A percentile compares a stretch with the other conserved stretches of the same genome.
phyloP scores from a whole-genome alignment of 257 asterid genomes.

The Solanum sitiens region DNA sequence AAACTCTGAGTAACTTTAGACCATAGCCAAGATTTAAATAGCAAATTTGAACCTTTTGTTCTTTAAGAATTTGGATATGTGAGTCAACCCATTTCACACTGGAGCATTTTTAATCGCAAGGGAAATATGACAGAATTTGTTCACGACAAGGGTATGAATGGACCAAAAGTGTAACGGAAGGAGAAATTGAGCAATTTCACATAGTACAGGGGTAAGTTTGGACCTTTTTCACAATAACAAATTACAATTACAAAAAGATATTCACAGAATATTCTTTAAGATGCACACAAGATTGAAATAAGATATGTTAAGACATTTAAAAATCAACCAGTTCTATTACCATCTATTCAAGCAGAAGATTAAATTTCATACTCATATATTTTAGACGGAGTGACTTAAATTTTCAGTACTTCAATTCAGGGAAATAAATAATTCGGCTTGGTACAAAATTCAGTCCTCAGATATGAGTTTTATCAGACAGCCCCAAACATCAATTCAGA shows the following conservation, averaged over 20 bases:
- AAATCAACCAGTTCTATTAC: background rate
- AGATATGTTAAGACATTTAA: background rate
- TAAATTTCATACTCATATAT: background rate
- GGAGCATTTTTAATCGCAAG: background rate
- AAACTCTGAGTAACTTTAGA: background rate
- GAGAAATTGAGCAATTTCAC: background rate
- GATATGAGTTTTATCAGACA: background rate
- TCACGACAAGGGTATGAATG: background rate
- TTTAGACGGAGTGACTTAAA: background rate
- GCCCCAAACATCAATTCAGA: background rate
- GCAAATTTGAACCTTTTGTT: background rate
- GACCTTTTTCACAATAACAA: background rate
- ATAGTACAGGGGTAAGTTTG: background rate
- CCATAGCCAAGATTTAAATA: background rate
- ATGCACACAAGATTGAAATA: background rate
- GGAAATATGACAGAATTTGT: background rate
- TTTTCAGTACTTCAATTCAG: background rate
- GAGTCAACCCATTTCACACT: background rate
- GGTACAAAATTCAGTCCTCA: background rate
- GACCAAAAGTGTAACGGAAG: background rate
- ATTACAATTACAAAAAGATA: background rate
- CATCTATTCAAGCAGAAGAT: background rate
- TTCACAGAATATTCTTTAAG: background rate
- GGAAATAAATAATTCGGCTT: background rate
- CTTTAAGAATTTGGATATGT: background rate